Evolutionary conservation across 2,329 filamentous ascomycete species (phyloP), one percentile per base, ranked within the genome.

Genomic region (Calonectria pseudoturangicola): DNA sequence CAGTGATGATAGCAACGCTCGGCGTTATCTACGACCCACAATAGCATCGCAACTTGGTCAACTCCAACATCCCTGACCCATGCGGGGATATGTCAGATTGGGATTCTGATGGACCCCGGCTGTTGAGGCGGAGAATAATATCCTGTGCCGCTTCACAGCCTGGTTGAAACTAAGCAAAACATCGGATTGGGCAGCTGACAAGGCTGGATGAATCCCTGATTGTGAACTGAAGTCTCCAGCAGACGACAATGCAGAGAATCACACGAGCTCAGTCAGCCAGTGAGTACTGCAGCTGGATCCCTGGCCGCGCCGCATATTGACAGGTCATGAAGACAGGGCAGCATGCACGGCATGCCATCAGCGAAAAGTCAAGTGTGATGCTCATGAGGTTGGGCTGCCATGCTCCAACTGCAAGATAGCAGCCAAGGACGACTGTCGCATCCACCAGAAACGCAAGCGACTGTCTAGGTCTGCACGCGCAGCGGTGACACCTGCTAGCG

Each of bases 401-500:
- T 58, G 54, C 10, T 58, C 54, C 54, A 58, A 58, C 30, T 58
- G 54, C 10, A 58, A 58, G 36, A 36, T 30, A 13, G 54, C 28
- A 58, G 39, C 54, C 4, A 39, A 30, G 30, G 54, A 58, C 25
- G 54, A 58, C 54, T 58, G 54, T 30, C 30, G 30, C 54, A 58
- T 58, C n/a, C 54, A 58, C 12, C 54, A 58, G 21, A 58, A 58
- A 58, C 54, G 54, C 30, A 58, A 58, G 54, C 54, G 54, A 7
- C 28, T 41, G n/a, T 58, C 54, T n/a, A 58, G 54, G 18, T n/a
- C 54, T 36, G 28, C 54, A 18, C 54, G 54, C 21, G 8, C 28
- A 15, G 13, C 28, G n/a, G 30, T 6, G 21, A 6, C 18, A 58
- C 33, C 18, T n/a, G 33, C n/a, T 6, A 58, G 54, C 4, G 28